Evolutionary conservation across 805 yeast genomes (phyloP).

Genomic region (Candida andamanensis): DNA sequence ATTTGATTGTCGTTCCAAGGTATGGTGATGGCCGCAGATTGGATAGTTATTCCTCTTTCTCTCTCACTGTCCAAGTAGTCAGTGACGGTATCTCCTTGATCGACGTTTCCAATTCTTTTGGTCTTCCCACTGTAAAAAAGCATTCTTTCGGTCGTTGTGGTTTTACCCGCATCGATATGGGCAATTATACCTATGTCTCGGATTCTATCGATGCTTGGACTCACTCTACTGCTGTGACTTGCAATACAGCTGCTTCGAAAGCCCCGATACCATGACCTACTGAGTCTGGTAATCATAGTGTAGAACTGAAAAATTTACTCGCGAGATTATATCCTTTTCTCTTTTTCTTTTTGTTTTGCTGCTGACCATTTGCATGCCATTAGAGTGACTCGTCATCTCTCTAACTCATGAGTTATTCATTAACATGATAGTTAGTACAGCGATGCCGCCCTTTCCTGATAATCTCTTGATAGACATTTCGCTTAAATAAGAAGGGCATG

Average conservation of each 20-base stretch:
- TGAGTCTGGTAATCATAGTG: background rate
- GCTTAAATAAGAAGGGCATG: conserved; percentile 40
- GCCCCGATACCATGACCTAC: background rate
- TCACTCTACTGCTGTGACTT: background rate
- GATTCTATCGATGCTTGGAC: conserved; percentile 28
- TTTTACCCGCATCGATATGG: conserved; percentile 98
- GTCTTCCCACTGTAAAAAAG: conserved; percentile 84
- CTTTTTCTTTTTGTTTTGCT: too few species aligned
- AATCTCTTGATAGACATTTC: too few species aligned
- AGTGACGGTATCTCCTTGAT: conserved; percentile 94
- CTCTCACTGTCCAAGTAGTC: conserved; percentile 89
- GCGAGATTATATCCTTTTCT: too few species aligned
- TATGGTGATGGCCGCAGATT: conserved; percentile 90
- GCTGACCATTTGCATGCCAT: too few species aligned
- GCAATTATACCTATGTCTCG: conserved; percentile 95
- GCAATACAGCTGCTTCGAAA: background rate
- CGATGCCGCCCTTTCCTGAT: too few species aligned
- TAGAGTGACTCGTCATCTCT: too few species aligned
- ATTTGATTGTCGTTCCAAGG: conserved; percentile 77
- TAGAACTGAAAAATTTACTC: too few species aligned
- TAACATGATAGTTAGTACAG: too few species aligned
- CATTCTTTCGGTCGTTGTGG: conserved; percentile 96
- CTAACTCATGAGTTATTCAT: too few species aligned
- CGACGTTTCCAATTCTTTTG: conserved; percentile 82
- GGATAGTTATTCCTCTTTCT: conserved; percentile 91